Base-by-base conservation (phyloP, 345 rosid genomes). In the Erysimum cheiranthoides region DNA sequence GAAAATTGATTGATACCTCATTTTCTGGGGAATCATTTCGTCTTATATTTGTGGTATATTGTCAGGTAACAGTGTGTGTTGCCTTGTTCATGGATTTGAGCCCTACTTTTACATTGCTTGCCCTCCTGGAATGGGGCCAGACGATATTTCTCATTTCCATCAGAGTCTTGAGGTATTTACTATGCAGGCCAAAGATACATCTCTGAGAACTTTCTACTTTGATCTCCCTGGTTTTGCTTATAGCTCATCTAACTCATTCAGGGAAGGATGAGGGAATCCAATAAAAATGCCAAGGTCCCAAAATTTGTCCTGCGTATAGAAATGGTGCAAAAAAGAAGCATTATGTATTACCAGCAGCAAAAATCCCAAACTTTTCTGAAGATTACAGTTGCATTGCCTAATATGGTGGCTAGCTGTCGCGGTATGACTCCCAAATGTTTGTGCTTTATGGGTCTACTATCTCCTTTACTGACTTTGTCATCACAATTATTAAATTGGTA, bases 31-130 rank as follows among this genome's bases (percentile, higher is more conserved):
- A 54, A 40, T 36, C 2, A 2, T 46, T 34, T 16, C 51, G n/a
- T 38, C 46, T 73, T 32, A 17, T 4, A 6, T 21, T 43, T 31
- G 18, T 39, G 61, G 56, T 69, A 4, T 66, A 53, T 68, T 71
- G 35, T 62, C 78, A 92, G 99, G 99, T 47, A 89, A 89, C 49
- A 95, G 97, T 81, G 98, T 95, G 56, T 95, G 98, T 82, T 95
- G 98, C 85, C 74, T 74, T 70, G 97, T 89, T 73, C 99, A 95
- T 84, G 98, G 99, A 31, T 95, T 95, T 70, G 96, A 95, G 85
- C 99, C 97, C 1, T 95, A 95, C 83, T 90, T 95, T 82, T 95
- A 92, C 76, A 88, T 92, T 65, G 82, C 84, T 71, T 90, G 97
- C 78, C 98, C 96, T 79, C 82, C 82, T 3, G 99, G 97, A 70